Conservation (phyloP, 2,329 filamentous ascomycete genomes). For the Alternaria postmessia region DNA sequence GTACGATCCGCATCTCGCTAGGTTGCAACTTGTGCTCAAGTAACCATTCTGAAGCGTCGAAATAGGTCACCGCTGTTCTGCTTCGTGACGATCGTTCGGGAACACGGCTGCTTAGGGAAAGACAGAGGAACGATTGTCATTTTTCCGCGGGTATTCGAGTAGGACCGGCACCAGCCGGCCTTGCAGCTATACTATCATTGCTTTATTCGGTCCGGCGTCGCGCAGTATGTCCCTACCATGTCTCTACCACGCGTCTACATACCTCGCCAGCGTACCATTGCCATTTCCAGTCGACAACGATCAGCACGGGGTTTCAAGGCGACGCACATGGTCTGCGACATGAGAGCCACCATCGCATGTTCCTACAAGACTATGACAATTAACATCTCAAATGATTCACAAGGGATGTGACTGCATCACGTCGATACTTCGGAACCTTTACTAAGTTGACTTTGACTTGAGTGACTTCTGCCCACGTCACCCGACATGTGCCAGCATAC, state of each 20-base stretch:
- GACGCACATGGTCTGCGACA: slow-evolving; percentile 1
- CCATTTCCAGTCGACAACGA: slow-evolving; percentile 9
- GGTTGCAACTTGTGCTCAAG: slow-evolving; percentile 6
- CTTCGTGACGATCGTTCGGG: slow-evolving; percentile 28
- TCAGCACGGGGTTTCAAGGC: slow-evolving; percentile 10
- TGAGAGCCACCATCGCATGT: not conserved
- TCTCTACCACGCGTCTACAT: slow-evolving; percentile 4
- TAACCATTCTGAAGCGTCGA: not conserved
- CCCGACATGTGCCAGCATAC: not conserved
- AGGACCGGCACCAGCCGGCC: slow-evolving; percentile 10
- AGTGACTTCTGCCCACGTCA: not conserved
- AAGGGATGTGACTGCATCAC: not conserved
- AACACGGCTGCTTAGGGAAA: slow-evolving; percentile 13
- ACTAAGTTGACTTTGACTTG: not conserved
- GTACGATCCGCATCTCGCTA: slow-evolving; percentile 22
- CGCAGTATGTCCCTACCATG: slow-evolving; percentile 5
- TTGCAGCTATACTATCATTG: slow-evolving; percentile 8
- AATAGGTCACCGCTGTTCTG: slow-evolving; percentile 33
- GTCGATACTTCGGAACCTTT: not conserved
- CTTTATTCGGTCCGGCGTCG: slow-evolving; percentile 12
- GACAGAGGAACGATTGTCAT: slow-evolving; percentile 6
- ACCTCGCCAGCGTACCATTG: slow-evolving; percentile 6
- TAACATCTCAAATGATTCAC: not conserved
- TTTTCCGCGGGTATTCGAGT: slow-evolving; percentile 2
- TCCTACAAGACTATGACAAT: slow-evolving; percentile 1